Conservation (phyloP, 140 eudicot genomes). For the Senecio squalidus region DNA sequence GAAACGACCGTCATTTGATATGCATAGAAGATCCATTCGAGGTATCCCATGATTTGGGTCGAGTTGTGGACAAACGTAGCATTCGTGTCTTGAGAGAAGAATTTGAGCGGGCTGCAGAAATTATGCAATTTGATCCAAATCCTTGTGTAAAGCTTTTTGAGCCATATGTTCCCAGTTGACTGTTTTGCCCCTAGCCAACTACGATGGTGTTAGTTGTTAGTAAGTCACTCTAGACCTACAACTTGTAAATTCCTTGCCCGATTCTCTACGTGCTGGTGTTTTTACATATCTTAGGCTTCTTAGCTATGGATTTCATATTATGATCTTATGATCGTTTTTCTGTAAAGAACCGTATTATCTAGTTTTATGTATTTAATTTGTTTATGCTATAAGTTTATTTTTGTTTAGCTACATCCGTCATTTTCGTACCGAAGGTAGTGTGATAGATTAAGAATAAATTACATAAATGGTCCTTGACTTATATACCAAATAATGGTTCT, state of each 20-base stretch:
- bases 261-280: no score
- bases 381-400: constrained; percentile 7
- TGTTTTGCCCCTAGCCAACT: constrained; percentile 14
- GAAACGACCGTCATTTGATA: constrained; percentile 92
- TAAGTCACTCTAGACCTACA: constrained; percentile 24
- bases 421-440: background rate
- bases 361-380: constrained; percentile 13
- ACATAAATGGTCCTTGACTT: no score
- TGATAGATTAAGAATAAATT: no score
- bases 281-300: constrained; percentile 20
- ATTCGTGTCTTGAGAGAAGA: constrained; percentile 86
- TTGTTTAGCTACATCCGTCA: background rate
- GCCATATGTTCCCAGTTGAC: constrained; percentile 62
- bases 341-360: constrained; percentile 23
- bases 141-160: constrained; percentile 72
- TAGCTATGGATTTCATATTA: constrained; percentile 21
- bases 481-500: no score
- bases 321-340: background rate
- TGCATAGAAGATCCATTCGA: constrained; percentile 98
- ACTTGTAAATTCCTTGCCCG: constrained; percentile 37
- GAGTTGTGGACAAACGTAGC: constrained; percentile 86
- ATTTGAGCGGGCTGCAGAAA: constrained; percentile 87
- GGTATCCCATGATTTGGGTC: constrained; percentile 81
- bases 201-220: constrained; percentile 16
- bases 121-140: constrained; percentile 68